phyloP scores from a whole-genome alignment of 768 basidiomycete genomes.

The Sarcodon aspratus region DNA sequence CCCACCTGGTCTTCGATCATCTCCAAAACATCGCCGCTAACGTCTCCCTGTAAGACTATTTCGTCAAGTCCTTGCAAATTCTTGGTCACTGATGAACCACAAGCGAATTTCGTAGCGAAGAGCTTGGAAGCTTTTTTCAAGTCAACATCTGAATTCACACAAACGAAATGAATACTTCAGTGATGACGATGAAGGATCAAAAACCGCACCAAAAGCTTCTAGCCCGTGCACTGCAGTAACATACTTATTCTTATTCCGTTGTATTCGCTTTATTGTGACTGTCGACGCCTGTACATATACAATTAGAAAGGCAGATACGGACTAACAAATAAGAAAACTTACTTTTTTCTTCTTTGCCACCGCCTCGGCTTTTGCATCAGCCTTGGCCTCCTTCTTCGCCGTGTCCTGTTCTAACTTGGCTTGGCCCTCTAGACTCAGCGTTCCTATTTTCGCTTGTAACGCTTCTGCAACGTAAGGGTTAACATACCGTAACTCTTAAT shows the following conservation, averaged over 20 bases:
- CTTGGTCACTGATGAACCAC: constrained; percentile 89
- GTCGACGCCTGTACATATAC: constrained; percentile 25
- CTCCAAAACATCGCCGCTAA: constrained; percentile 76
- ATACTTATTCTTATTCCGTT: constrained; percentile 91
- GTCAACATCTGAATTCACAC: constrained; percentile 47
- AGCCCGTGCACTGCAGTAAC: constrained; percentile 86
- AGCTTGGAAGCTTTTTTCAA: constrained; percentile 94
- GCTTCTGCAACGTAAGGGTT: constrained; percentile 70
- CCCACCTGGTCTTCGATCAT: constrained; percentile 49
- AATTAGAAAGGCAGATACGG: background rate
- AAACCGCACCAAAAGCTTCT: constrained; percentile 62
- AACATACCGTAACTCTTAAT: background rate
- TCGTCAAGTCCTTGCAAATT: constrained; percentile 86
- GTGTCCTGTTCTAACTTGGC: constrained; percentile 70
- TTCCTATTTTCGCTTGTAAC: constrained; percentile 66
- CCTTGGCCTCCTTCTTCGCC: constrained; percentile 65
- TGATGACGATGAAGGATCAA: background rate
- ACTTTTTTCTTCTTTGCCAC: constrained; percentile 80
- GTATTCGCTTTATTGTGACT: constrained; percentile 87
- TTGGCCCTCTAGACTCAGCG: constrained; percentile 69
- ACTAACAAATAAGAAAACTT: constrained; percentile 2
- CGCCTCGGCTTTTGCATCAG: constrained; percentile 65
- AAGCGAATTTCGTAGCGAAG: constrained; percentile 90
- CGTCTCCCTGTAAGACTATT: constrained; percentile 96
- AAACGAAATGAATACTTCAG: background rate